phyloP scores from a whole-genome alignment of 177 flowering plant species.

The Vitis hybrid region DNA sequence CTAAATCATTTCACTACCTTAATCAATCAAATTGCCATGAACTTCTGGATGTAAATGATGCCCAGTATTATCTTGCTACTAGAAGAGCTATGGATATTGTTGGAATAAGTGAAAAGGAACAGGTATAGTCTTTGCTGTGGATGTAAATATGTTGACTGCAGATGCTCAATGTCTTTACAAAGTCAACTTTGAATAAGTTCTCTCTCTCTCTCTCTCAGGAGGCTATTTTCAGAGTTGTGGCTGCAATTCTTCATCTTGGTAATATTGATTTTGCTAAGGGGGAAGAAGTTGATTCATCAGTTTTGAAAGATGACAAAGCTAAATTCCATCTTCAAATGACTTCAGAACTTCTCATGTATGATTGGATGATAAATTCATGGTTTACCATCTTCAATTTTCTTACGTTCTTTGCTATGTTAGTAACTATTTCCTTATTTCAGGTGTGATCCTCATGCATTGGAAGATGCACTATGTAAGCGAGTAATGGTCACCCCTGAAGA shows the following conservation, averaged over 20 bases:
- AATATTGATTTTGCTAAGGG: constrained; percentile 61
- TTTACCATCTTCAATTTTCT: background rate
- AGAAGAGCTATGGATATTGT: constrained; percentile 53
- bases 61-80: constrained; percentile 39
- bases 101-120: constrained; percentile 58
- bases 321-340: constrained; percentile 59
- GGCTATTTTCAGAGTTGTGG: constrained; percentile 70
- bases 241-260: constrained; percentile 73
- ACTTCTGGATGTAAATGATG: constrained; percentile 55
- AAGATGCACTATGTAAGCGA: constrained; percentile 65
- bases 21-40: constrained; percentile 70
- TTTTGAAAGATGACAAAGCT: constrained; percentile 50
- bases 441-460: constrained; percentile 53
- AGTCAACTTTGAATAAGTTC: background rate
- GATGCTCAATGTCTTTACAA: background rate
- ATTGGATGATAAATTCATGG: constrained; percentile 4
- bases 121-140: constrained; percentile 34
- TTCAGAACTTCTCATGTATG: constrained; percentile 69
- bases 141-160: background rate
- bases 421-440: constrained; percentile 26
- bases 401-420: background rate
- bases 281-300: constrained; percentile 59
- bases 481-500: constrained; percentile 76
- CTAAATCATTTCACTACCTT: constrained; percentile 62
- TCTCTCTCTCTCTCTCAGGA: constrained; percentile 40